Base-by-base conservation (phyloP, 2,329 filamentous ascomycete species). In the Pseudogymnoascus sp. region DNA sequence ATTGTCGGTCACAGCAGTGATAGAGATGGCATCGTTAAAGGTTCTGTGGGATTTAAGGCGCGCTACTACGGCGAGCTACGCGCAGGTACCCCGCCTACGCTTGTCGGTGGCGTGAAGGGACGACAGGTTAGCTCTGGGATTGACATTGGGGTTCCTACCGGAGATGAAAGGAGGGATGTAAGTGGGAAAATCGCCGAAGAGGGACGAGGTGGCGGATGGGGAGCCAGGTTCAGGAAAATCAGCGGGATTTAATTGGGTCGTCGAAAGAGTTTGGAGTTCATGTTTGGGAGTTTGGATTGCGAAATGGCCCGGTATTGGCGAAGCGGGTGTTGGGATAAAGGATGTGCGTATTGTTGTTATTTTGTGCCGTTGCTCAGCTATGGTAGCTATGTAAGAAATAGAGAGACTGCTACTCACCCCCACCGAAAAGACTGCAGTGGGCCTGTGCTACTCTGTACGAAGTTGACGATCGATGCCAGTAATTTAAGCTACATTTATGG, bases 181-280 rank as follows among this genome's bases (percentile, higher is more conserved):
- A 90, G 86, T 68, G 88, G 88, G 1, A 89, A 88, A 75, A 72
- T 84, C 60, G 86, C 80, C 0, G 88, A 91, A 70, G 88, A 92
- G 69, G 88, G 88, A 1, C 59, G 68, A 41, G 65, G 65, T 15
- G 66, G 63, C 2, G 61, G 61, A 19, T 71, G 65, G 68, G 66
- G 62, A 28, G 68, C 70, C 21, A 71, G 71, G 65, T 70, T 71
- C 59, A 69, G 76, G 64, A 77, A 75, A 61, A 70, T 74, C 10
- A 71, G 68, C 28, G 68, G 70, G 45, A 33, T 52, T 30, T 52
- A 52, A 52, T 52, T 19, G 26, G 45, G 45, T 26, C 13, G 3
- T 26, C 9, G n/a, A 12, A 12, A 30, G 45, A 33, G 13, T 52
- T 33, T 5, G 45, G 45, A 33, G 41, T 52, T 30, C 26, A 52